phyloP scores from a whole-genome alignment of 2,329 filamentous ascomycete species.

The Botrytis byssoidea region DNA sequence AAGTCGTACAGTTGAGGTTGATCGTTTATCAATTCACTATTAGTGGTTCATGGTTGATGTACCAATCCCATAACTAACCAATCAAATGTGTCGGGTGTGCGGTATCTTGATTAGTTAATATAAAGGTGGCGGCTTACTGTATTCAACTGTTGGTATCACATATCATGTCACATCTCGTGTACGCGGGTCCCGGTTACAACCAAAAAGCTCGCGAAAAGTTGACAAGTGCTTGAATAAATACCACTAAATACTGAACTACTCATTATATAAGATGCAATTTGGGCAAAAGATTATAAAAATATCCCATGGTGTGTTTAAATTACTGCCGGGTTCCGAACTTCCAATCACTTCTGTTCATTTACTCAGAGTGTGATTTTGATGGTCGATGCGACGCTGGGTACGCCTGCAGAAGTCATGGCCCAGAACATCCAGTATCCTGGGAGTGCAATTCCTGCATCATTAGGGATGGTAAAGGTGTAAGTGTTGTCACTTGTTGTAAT shows the following conservation, averaged over 20 bases:
- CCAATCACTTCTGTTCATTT: neutral
- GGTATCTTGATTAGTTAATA: neutral
- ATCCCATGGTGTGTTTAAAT: neutral
- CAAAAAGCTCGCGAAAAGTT: neutral
- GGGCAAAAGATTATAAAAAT: no score
- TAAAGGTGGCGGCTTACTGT: neutral
- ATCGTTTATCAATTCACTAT: neutral
- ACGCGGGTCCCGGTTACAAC: neutral
- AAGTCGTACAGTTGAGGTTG: no score
- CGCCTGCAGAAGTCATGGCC: slow-evolving; percentile 46
- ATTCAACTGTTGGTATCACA: neutral
- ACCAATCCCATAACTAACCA: neutral
- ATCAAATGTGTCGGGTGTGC: neutral
- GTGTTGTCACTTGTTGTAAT: slow-evolving; percentile 30
- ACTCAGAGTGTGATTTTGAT: slow-evolving; percentile 1
- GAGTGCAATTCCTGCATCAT: slow-evolving; percentile 49
- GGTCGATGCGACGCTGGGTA: slow-evolving; percentile 44
- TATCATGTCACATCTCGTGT: neutral
- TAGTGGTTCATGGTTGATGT: neutral
- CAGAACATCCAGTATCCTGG: slow-evolving; percentile 58
- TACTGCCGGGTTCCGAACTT: neutral
- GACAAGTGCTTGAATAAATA: neutral
- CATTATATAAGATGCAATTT: neutral
- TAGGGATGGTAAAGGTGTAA: slow-evolving; percentile 46
- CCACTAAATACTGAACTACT: neutral